These are phyloP conservation scores for Nigrospora osmanthi DNA, from an alignment of 2,329 filamentous ascomycete genomes.

Conservation along the genomic window DNA sequence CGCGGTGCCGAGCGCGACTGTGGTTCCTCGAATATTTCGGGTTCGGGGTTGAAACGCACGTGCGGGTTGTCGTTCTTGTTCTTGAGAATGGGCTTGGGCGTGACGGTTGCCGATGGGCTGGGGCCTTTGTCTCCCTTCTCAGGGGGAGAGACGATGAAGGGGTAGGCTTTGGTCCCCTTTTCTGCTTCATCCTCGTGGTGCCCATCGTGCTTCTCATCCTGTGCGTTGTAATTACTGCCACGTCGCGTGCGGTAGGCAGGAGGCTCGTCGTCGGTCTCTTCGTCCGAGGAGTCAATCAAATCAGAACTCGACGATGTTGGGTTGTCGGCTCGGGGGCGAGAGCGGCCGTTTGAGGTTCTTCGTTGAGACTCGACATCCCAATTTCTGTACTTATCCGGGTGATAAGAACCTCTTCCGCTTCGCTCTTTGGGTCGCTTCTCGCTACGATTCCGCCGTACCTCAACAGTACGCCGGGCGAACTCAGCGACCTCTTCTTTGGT, in stretches of 20 bases:
- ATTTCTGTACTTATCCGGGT: constrained; percentile 23
- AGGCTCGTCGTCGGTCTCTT: constrained; percentile 6
- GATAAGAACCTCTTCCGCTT: constrained; percentile 16
- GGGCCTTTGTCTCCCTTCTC: constrained; percentile 12
- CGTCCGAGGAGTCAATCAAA: constrained; percentile 19
- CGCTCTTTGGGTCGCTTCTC: constrained; percentile 9
- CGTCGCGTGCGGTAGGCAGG: background rate
- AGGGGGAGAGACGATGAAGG: constrained; percentile 31
- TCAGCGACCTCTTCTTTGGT: constrained; percentile 42
- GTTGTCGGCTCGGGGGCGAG: constrained; percentile 13
- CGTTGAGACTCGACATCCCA: constrained; percentile 14
- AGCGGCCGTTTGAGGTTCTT: constrained; percentile 4
- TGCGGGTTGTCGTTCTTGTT: constrained; percentile 48
- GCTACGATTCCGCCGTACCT: constrained; percentile 32
- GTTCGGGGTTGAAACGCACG: constrained; percentile 43
- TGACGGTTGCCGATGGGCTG: constrained; percentile 26
- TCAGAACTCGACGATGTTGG: constrained; percentile 13
- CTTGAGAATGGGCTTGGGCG: constrained; percentile 53
- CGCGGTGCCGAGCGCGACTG: constrained; percentile 30
- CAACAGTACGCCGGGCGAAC: constrained; percentile 39
- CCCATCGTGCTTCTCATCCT: constrained; percentile 5
- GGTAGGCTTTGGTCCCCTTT: constrained; percentile 25
- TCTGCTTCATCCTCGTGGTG: constrained; percentile 14
- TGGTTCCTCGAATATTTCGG: constrained; percentile 21
- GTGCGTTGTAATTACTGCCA: background rate